Percentiles rank a stretch among this genome's conserved stretches.
Conservation (phyloP, 2,329 filamentous ascomycete genomes). For the Pleurostoma richardsiae region DNA sequence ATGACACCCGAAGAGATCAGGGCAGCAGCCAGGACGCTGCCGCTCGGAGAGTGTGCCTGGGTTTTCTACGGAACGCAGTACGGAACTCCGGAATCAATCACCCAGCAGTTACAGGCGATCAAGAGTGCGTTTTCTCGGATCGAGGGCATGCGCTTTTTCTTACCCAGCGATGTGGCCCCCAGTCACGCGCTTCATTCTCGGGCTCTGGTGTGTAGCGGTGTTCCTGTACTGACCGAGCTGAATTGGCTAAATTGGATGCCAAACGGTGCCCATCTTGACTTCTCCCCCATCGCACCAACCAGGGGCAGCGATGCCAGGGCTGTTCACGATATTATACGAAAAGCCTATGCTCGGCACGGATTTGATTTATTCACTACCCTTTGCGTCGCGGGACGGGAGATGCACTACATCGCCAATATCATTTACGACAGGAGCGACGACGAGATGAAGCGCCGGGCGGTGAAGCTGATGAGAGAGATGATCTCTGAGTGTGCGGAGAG, state of each 20-base stretch:
- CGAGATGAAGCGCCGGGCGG: conserved; percentile 26
- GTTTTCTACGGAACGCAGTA: conserved; percentile 45
- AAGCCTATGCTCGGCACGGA: conserved; percentile 31
- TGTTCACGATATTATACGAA: conserved; percentile 33
- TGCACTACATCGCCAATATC: conserved; percentile 51
- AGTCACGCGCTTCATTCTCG: conserved; percentile 30
- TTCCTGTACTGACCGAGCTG: conserved; percentile 30
- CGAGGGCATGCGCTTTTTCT: conserved; percentile 33
- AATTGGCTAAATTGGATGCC: conserved; percentile 43
- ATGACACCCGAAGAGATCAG: conserved; percentile 23
- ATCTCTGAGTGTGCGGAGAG: conserved; percentile 32
- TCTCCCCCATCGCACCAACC: conserved; percentile 45
- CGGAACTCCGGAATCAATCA: conserved; percentile 20
- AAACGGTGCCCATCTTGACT: conserved; percentile 46
- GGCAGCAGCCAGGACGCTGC: conserved; percentile 25
- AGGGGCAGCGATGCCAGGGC: conserved; percentile 37
- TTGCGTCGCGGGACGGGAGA: conserved; percentile 44
- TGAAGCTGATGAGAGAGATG: conserved; percentile 24
- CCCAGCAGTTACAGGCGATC: conserved; percentile 29
- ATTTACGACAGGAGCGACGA: conserved; percentile 41
- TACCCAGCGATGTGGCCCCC: conserved; percentile 31
- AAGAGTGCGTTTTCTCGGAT: conserved; percentile 35
- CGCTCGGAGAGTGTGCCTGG: conserved; percentile 37
- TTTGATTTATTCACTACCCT: conserved; percentile 48
- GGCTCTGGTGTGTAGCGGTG: conserved; percentile 24